Evolutionary conservation across 208 protist species (phyloP).

Genomic region (Leishmania major): DNA sequence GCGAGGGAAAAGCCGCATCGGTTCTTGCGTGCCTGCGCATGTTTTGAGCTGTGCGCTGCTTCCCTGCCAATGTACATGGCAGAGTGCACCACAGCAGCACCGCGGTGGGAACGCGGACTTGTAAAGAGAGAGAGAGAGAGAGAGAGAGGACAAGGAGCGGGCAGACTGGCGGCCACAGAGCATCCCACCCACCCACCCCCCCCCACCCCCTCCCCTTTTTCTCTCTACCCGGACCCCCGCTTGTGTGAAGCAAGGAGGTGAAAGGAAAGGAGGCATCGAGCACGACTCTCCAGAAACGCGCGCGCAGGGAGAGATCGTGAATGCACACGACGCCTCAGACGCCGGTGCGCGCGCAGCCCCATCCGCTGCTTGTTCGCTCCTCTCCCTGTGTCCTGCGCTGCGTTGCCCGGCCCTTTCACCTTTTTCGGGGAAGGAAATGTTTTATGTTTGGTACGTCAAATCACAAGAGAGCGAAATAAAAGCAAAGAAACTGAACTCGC

Average conservation of each 20-base stretch:
- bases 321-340: neutral
- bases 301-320: neutral
- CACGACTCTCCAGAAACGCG: neutral
- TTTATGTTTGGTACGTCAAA: slow-evolving; percentile 7
- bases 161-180: neutral
- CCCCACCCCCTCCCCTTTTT: neutral
- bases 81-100: neutral
- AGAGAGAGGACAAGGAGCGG: neutral
- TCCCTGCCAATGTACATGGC: neutral
- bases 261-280: neutral
- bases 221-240: neutral
- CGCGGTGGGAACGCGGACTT: too few species aligned
- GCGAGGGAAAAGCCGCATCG: neutral
- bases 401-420: too few species aligned
- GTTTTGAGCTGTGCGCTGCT: neutral
- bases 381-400: neutral
- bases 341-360: neutral
- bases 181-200: neutral
- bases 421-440: too few species aligned
- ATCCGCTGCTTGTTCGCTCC: neutral
- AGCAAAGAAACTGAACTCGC: neutral
- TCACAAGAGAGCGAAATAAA: slow-evolving; percentile 36
- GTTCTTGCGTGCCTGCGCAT: neutral
- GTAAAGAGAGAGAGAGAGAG: neutral
- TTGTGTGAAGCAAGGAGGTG: neutral